These are phyloP conservation scores for Fusarium bactridioides DNA, from an alignment of 2,329 filamentous ascomycete species.

Conservation along the genomic window DNA sequence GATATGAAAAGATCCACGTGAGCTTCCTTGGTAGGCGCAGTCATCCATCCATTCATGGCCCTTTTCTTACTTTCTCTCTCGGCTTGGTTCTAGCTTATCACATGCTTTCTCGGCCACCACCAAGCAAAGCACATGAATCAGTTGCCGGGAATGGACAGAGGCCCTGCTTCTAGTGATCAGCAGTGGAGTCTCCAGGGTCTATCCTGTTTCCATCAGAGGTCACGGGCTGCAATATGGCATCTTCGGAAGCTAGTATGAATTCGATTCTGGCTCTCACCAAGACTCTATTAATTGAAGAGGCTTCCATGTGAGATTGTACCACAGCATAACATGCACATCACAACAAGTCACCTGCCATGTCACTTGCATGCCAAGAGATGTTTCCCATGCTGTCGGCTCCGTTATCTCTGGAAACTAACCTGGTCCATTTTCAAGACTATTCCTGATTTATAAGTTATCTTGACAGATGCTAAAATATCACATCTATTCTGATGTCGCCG, in stretches of 20 bases:
- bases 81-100: conserved; percentile 26
- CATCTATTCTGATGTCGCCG: neutral
- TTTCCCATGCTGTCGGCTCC: neutral
- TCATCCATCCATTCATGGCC: conserved; percentile 12
- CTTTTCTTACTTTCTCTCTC: conserved; percentile 23
- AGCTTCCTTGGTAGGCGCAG: conserved; percentile 31
- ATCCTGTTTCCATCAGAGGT: neutral
- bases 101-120: conserved; percentile 33
- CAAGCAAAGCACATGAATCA: conserved; percentile 17
- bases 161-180: neutral
- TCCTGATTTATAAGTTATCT: no score
- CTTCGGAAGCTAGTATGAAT: neutral
- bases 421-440: neutral
- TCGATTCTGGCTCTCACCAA: neutral
- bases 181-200: neutral
- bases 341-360: neutral
- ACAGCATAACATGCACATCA: neutral
- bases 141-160: conserved; percentile 5
- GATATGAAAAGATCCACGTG: conserved; percentile 33
- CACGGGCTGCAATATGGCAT: neutral
- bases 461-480: no score
- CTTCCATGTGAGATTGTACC: neutral
- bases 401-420: neutral
- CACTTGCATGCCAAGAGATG: neutral
- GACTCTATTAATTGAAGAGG: neutral